Conservation (phyloP, 306 rosid genomes). For the Argentina anserina region DNA sequence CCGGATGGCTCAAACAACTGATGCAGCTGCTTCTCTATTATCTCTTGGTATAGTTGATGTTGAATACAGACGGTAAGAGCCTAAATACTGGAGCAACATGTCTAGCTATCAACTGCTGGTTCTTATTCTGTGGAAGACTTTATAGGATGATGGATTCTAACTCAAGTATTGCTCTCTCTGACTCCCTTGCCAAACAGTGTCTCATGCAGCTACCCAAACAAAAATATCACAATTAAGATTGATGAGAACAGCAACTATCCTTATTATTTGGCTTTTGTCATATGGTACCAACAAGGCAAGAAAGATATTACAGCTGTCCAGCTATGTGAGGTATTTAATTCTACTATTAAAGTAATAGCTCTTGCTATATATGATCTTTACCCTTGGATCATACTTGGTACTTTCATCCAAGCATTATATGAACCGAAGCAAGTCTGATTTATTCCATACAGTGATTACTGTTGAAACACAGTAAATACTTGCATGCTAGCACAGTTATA, state of each 20-base stretch:
- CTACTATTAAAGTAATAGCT: background rate
- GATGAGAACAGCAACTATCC: slow-evolving; percentile 70
- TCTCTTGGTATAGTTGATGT: slow-evolving; percentile 61
- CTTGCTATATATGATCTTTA: background rate
- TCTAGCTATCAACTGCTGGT: background rate
- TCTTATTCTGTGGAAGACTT: background rate
- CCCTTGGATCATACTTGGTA: background rate
- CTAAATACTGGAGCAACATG: background rate
- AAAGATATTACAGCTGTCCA: slow-evolving; percentile 86
- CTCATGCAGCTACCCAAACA: slow-evolving; percentile 78
- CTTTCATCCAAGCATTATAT: background rate
- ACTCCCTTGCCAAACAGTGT: slow-evolving; percentile 50
- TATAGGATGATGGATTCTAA: background rate
- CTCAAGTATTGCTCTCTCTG: slow-evolving; percentile 9
- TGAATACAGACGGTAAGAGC: slow-evolving; percentile 68
- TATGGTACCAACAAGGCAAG: slow-evolving; percentile 84
- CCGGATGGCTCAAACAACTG: slow-evolving; percentile 61
- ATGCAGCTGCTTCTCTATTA: slow-evolving; percentile 47
- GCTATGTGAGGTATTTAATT: slow-evolving; percentile 66
- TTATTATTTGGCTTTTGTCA: slow-evolving; percentile 70
- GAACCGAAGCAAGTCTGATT: background rate
- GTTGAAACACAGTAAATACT: background rate
- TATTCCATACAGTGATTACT: background rate
- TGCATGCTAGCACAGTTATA: background rate
- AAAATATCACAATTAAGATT: slow-evolving; percentile 73